Evolutionary conservation across 2,329 filamentous ascomycete genomes (phyloP), one percentile per base, ranked within the genome.

Genomic region (Pseudopithomyces chartarum): DNA sequence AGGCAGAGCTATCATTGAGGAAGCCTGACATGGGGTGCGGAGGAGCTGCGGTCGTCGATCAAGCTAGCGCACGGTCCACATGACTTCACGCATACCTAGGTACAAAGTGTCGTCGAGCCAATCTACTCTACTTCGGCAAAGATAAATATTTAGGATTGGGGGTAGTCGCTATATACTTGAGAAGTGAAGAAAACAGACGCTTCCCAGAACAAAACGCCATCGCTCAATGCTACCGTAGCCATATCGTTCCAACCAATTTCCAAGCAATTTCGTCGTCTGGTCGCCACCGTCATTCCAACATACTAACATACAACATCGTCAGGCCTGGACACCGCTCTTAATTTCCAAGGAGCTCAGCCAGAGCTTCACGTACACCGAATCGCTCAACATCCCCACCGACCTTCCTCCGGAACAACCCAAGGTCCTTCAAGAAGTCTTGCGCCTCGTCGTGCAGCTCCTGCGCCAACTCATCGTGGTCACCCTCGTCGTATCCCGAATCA

Each of bases 391-490:
- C 95, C 67, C 95, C 92, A 6, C 86, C 87, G 60, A 98, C 87
- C 79, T 97, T 98, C 68, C 87, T 87, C 74, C 89, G 89, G 79
- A 96, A 96, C 71, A 94, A 74, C 29, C 84, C 85, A 53, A 96
- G 73, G 66, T 98, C 93, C 65, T 87, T 87, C 62, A 99, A 81
- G 69, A 98, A 84, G 34, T 89, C 88, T 64, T 93, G 87, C 82
- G 96, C 94, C 69, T 91, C 87, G n/a, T 88, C 87, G 71, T 97
- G 91, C 79, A 93, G 85, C 60, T 93, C 83, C 38, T 78, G 71
- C 0, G 82, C 83, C 44, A 85, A 80, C 17, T 81, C 69, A 39
- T 84, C 83, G 38, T 81, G 67, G 40, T 83, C 83, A 40, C 85
- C 85, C 46, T 89, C 84, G 51, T 88, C 87, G 23, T 85, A 84